A percentile compares a stretch with the other conserved stretches of the same genome.
phyloP scores from a whole-genome alignment of 139 green algal species.

The Micromonas commoda region DNA sequence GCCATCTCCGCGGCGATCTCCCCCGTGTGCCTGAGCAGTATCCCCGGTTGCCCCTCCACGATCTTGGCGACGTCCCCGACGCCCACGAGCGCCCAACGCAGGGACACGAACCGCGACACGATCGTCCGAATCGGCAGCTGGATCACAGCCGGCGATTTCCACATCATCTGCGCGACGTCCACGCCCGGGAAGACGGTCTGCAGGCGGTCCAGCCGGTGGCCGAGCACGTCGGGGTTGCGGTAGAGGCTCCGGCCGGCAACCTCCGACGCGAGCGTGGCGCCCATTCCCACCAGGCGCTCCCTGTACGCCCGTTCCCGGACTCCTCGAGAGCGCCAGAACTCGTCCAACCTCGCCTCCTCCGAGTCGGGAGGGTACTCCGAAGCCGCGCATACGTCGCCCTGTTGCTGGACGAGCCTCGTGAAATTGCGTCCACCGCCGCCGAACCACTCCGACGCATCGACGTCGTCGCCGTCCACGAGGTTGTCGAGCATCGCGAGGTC shows the following conservation, averaged over 20 bases:
- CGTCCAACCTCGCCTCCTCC: not conserved
- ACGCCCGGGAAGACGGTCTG: not conserved
- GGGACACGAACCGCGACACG: not conserved
- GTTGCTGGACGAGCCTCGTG: not conserved
- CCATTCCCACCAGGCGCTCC: not conserved
- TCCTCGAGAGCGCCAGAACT: not conserved
- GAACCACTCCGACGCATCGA: too few relatives aligned
- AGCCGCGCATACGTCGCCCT: constrained; percentile 16
- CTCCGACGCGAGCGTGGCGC: not conserved
- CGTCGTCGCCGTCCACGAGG: too few relatives aligned
- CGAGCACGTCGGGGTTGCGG: not conserved
- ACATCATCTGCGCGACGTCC: not conserved
- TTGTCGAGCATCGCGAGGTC: too few relatives aligned
- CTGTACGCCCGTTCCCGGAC: not conserved
- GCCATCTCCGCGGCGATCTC: not conserved
- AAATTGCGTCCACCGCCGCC: too few relatives aligned
- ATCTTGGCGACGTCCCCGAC: not conserved
- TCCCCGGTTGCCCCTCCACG: not conserved
- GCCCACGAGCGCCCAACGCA: not conserved
- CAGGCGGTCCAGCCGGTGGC: not conserved
- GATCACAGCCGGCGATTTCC: not conserved
- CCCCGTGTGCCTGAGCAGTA: not conserved
- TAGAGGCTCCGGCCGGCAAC: not conserved
- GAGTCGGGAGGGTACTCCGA: not conserved
- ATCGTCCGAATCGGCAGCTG: not conserved